Conservation (phyloP, 768 basidiomycete species). For the Pleurotus platypus region DNA sequence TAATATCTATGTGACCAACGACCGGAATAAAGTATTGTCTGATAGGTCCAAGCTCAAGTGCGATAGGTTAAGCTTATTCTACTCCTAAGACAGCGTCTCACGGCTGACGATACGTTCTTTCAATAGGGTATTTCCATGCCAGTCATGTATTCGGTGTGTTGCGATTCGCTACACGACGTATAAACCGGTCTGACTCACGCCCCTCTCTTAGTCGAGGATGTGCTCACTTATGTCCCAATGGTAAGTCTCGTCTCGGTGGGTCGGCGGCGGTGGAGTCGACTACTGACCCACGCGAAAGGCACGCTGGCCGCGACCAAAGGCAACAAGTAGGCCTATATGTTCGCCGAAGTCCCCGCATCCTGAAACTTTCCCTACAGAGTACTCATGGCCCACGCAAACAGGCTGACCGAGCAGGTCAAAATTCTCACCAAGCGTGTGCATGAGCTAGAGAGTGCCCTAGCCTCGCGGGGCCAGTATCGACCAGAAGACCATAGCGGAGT, state of each 20-base stretch:
- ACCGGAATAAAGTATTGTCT: not conserved
- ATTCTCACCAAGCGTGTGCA: conserved; percentile 35
- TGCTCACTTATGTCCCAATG: conserved; percentile 47
- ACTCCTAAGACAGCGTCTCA: not conserved
- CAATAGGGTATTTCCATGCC: conserved; percentile 48
- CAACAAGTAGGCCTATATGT: conserved; percentile 40
- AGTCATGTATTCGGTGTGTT: conserved; percentile 42
- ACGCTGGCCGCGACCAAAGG: conserved; percentile 52
- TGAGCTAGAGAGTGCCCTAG: conserved; percentile 42
- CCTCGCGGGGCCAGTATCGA: not conserved
- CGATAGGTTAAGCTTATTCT: conserved; percentile 31
- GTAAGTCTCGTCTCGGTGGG: conserved; percentile 19
- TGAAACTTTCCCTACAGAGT: conserved; percentile 28
- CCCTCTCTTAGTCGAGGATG: conserved; percentile 39
- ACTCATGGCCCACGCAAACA: conserved; percentile 47
- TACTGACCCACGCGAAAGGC: conserved; percentile 21
- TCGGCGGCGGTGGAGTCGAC: not conserved
- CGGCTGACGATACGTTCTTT: not conserved
- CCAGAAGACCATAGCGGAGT: conserved; percentile 2
- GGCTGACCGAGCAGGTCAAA: conserved; percentile 44
- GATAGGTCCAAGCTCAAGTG: conserved; percentile 52
- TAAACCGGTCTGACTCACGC: not conserved
- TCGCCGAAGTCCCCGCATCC: not conserved
- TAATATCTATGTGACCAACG: not conserved
- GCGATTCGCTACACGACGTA: not conserved